phyloP scores from a whole-genome alignment of 2,329 filamentous ascomycete genomes.

The Aureobasidium sp. region DNA sequence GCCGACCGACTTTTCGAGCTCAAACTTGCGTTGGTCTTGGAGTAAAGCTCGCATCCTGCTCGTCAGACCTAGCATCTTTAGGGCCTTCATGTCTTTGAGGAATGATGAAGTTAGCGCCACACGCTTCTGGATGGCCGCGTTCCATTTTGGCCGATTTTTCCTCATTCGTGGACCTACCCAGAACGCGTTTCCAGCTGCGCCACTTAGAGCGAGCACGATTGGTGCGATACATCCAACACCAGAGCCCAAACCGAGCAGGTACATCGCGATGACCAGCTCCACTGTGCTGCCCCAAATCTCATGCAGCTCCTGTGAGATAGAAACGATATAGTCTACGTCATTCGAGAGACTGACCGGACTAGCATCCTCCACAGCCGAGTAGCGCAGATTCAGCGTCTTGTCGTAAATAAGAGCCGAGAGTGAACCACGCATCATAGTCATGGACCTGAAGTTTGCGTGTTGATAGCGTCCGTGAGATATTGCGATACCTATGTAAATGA shows the following conservation, averaged over 20 bases:
- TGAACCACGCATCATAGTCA: slow-evolving; percentile 15
- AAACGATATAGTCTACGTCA: slow-evolving; percentile 19
- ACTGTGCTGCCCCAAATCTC: slow-evolving; percentile 20
- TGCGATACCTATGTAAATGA: slow-evolving; percentile 7
- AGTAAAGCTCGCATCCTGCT: background rate
- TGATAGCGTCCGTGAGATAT: background rate
- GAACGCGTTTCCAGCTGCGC: background rate
- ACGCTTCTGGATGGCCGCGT: slow-evolving; percentile 19
- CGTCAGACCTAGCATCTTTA: slow-evolving; percentile 22
- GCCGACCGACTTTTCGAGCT: background rate
- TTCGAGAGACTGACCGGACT: slow-evolving; percentile 16
- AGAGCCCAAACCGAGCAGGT: background rate
- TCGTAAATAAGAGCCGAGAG: slow-evolving; percentile 16
- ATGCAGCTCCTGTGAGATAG: background rate
- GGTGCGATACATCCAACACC: slow-evolving; percentile 6
- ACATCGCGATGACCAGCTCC: slow-evolving; percentile 19
- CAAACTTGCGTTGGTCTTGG: background rate
- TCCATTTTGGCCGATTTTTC: slow-evolving; percentile 18
- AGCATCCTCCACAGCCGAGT: slow-evolving; percentile 6
- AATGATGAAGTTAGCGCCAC: slow-evolving; percentile 18
- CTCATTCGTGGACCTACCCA: slow-evolving; percentile 8
- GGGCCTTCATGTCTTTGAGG: slow-evolving; percentile 12
- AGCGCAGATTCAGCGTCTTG: slow-evolving; percentile 12
- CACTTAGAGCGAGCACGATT: background rate
- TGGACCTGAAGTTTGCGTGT: background rate